Evolutionary conservation across 2,329 filamentous ascomycete species (phyloP).

Genomic region (Neurospora crassa): DNA sequence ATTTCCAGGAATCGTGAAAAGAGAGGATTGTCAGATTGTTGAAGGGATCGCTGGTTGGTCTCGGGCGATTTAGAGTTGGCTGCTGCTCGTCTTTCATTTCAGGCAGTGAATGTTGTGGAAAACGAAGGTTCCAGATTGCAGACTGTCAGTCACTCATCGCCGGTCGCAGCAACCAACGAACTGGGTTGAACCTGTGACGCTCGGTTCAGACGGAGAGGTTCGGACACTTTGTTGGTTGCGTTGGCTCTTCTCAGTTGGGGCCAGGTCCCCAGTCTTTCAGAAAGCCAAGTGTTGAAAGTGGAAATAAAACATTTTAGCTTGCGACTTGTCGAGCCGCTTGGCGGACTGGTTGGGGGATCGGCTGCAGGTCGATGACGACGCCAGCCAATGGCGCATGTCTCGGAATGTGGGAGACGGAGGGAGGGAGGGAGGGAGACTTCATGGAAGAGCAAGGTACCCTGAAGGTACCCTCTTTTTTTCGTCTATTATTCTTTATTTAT

Average conservation of each 20-base stretch:
- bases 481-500: no score
- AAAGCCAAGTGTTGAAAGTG: constrained; percentile 10
- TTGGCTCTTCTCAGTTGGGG: background rate
- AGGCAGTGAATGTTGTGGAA: no score
- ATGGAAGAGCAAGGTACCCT: background rate
- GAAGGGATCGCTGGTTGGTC: background rate
- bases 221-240: background rate
- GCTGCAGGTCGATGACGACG: constrained; percentile 22
- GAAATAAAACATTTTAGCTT: constrained; percentile 13
- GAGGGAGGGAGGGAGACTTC: background rate
- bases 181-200: no score
- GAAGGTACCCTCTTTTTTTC: background rate
- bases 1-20: background rate
- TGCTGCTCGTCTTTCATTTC: no score
- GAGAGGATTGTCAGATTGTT: background rate
- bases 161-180: no score
- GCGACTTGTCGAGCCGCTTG: constrained; percentile 7
- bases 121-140: no score
- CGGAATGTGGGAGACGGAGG: constrained; percentile 19
- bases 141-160: no score
- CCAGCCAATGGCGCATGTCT: constrained; percentile 18
- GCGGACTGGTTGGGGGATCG: constrained; percentile 16
- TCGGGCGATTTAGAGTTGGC: background rate
- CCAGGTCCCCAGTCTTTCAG: background rate
- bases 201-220: background rate